These are phyloP conservation scores for Sphaceloma murrayae DNA, from an alignment of 2,329 filamentous ascomycete genomes.

Conservation along the genomic window DNA sequence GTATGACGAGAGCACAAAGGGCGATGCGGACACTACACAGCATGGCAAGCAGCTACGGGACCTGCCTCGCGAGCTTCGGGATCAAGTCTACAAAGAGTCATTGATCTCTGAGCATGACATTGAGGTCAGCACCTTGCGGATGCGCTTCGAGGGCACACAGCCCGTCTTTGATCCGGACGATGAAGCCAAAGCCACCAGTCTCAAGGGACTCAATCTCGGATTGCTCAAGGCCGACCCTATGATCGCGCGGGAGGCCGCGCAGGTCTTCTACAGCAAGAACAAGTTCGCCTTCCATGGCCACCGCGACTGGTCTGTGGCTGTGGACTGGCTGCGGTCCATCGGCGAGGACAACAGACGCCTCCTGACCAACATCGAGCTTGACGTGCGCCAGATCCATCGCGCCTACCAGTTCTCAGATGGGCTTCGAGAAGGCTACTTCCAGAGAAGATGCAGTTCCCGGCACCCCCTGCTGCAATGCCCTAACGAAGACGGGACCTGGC, in stretches of 20 bases:
- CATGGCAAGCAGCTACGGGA: not conserved
- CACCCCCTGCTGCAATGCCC: conserved; percentile 1
- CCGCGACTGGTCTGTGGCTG: not conserved
- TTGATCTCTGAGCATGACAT: conserved; percentile 2
- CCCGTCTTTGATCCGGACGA: not conserved
- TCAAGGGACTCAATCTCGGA: not conserved
- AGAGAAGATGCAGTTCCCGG: not conserved
- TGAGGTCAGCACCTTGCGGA: not conserved
- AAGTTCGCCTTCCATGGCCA: conserved; percentile 12
- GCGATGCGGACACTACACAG: not conserved
- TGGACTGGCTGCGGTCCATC: conserved; percentile 12
- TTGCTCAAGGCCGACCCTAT: not conserved
- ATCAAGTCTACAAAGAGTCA: conserved; percentile 3
- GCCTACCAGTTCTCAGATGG: conserved; percentile 6
- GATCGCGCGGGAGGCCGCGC: conserved; percentile 3
- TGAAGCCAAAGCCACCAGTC: not conserved
- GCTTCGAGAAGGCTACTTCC: not conserved
- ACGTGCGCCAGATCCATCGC: not conserved
- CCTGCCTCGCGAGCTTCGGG: conserved; percentile 6
- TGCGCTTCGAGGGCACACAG: not conserved
- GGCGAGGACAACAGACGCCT: conserved; percentile 5
- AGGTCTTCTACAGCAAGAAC: conserved; percentile 14
- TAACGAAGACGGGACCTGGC: conserved; percentile 1
- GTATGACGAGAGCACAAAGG: not conserved
- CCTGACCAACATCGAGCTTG: conserved; percentile 3